Conservation (phyloP, 129 eudicot species). For the Arctium minus region DNA sequence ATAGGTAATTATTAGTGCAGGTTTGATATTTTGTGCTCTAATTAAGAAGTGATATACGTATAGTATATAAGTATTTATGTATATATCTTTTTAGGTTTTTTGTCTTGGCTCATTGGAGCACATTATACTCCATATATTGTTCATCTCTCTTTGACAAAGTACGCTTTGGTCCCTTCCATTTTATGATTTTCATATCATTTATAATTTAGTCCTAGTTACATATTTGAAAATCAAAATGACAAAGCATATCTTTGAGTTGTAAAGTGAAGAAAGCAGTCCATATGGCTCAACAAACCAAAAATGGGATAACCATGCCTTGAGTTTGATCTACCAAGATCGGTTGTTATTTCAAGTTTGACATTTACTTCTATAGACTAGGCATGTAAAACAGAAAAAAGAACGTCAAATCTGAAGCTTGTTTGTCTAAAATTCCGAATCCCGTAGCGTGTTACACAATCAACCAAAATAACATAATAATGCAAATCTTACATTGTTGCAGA, state of each 20-base stretch:
- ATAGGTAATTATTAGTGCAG: background rate
- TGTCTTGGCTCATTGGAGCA: background rate
- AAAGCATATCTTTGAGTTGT: background rate
- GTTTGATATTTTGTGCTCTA: background rate
- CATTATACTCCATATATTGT: background rate
- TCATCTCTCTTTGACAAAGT: background rate
- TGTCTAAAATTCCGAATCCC: background rate
- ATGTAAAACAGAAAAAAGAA: background rate
- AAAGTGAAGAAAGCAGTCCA: background rate
- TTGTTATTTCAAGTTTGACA: background rate
- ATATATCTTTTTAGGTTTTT: background rate
- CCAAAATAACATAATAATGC: background rate
- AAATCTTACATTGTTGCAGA: constrained; percentile 65
- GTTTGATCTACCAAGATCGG: background rate
- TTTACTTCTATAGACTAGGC: background rate
- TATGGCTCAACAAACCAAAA: background rate
- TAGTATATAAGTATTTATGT: background rate
- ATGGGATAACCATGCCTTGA: background rate
- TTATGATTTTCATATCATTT: background rate
- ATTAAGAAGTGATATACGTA: background rate
- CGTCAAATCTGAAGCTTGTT: background rate
- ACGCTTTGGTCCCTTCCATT: background rate
- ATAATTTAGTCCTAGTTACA: background rate
- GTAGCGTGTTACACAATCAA: background rate
- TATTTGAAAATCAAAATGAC: background rate